phyloP scores from a whole-genome alignment of 1,139 yeast genomes.

The Kurtzmaniella quercitrusa region DNA sequence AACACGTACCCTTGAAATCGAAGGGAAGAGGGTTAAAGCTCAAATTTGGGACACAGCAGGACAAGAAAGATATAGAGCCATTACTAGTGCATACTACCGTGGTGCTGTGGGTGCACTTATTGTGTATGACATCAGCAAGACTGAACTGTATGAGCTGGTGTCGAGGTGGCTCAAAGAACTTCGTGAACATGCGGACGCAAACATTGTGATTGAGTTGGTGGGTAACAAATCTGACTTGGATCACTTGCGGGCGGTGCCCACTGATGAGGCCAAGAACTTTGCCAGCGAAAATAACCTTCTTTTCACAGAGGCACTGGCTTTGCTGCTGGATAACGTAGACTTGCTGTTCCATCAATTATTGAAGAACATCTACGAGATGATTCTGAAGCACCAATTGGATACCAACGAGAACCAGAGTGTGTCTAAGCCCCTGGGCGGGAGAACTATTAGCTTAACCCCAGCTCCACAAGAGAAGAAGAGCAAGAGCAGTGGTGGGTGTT shows the following conservation, averaged over 20 bases:
- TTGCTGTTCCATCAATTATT: conserved; percentile 88
- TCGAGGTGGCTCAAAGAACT: conserved; percentile 94
- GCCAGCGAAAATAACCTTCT: conserved; percentile 90
- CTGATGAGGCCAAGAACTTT: conserved; percentile 94
- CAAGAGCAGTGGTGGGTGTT: conserved; percentile 61
- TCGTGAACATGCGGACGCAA: conserved; percentile 95
- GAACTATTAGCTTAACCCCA: conserved; percentile 89
- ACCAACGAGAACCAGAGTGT: conserved; percentile 45
- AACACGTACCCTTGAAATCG: conserved; percentile 90
- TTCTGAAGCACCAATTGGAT: conserved; percentile 82
- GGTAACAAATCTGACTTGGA: conserved; percentile 87
- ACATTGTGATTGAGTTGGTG: conserved; percentile 92
- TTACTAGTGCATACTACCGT: conserved; percentile 94
- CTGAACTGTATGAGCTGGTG: conserved; percentile 89
- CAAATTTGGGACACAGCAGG: conserved; percentile 99
- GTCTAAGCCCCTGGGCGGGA: conserved; percentile 65
- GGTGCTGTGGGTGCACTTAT: conserved; percentile 98
- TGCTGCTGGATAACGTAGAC: conserved; percentile 93
- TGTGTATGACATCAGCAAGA: conserved; percentile 92
- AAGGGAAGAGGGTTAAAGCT: conserved; percentile 92
- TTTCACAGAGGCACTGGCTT: conserved; percentile 96
- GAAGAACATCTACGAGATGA: conserved; percentile 90
- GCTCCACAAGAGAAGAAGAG: conserved; percentile 78
- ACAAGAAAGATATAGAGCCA: conserved; percentile 96
- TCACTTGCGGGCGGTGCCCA: conserved; percentile 94